Evolutionary conservation across 345 rosid species (phyloP).

Genomic region (Xanthoceras sorbifolium): DNA sequence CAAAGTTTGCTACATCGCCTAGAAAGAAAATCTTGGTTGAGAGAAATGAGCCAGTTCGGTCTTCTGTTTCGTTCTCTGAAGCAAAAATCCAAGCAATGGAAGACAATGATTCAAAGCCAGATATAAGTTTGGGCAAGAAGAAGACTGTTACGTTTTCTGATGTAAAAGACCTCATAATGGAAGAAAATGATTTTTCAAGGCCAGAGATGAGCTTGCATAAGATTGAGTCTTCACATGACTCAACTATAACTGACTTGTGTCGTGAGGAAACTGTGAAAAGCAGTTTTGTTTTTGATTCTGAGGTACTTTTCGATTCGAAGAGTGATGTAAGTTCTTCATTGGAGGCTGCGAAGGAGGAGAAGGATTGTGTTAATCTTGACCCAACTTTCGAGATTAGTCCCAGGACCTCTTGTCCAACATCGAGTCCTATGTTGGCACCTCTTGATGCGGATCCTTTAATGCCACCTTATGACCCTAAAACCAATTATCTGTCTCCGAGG

Average conservation of each 20-base stretch:
- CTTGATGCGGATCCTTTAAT: slow-evolving; percentile 59
- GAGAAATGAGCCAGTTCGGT: slow-evolving; percentile 49
- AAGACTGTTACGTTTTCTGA: slow-evolving; percentile 28
- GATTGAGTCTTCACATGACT: slow-evolving; percentile 39
- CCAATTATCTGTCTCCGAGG: slow-evolving; percentile 64
- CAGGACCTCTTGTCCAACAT: slow-evolving; percentile 26
- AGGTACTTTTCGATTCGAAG: slow-evolving; percentile 10
- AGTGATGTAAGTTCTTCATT: slow-evolving; percentile 10
- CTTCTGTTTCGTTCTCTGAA: slow-evolving; percentile 49
- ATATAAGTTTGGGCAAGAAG: slow-evolving; percentile 20
- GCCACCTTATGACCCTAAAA: slow-evolving; percentile 62
- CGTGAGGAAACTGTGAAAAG: slow-evolving; percentile 29
- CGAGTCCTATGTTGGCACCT: slow-evolving; percentile 50
- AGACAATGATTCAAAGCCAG: slow-evolving; percentile 28
- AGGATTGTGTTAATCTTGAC: slow-evolving; percentile 49
- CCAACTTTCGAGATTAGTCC: slow-evolving; percentile 48
- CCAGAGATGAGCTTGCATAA: slow-evolving; percentile 21
- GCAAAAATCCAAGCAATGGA: slow-evolving; percentile 40
- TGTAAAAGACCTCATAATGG: slow-evolving; percentile 30
- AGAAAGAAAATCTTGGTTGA: slow-evolving; percentile 74
- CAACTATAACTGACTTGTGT: slow-evolving; percentile 36
- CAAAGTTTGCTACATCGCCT: slow-evolving; percentile 68
- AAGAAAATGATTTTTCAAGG: slow-evolving; percentile 29
- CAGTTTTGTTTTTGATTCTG: slow-evolving; percentile 22
- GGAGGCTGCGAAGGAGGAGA: slow-evolving; percentile 22